Evolutionary conservation across 2,329 filamentous ascomycete genomes (phyloP), one percentile per base, ranked within the genome.

Genomic region (Exserohilum rostratum): DNA sequence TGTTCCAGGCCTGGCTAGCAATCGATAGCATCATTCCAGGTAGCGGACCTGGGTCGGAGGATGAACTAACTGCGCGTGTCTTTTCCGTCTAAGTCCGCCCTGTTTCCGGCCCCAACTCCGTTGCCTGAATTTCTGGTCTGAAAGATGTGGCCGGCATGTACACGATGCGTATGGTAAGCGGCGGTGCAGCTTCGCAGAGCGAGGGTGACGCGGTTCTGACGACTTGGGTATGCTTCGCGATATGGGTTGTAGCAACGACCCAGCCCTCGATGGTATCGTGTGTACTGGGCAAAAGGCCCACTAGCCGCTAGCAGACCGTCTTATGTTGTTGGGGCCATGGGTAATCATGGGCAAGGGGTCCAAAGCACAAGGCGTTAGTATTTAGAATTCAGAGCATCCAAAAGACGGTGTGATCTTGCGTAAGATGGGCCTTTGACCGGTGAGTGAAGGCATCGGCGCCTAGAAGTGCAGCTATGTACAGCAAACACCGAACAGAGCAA

Each of bases 361-460:
- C 17, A 30, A 27, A n/a, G 29, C 15, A 35, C 20, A 18, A 30
- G 7, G 11, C 12, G 20, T 15, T 17, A n/a, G 9, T 34, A 39
- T 33, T 13, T 18, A 15, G 1, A 29, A 20, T 20, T 20, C 6
- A 29, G 40, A 18, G 40, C n/a, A 44, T 38, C 5, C 27, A 12
- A 25, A n/a, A 40, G 30, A 45, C 7, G 20, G 51, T 39, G 51
- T 54, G 20, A 39, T 45, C 27, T 40, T 34, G 2, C 30, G 50
- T 49, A 31, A 53, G 45, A 53, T 25, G 50, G 31, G 27, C 11
- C 22, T n/a, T 7, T 44, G 39, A 45, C 51, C 46, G 51, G 47
- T 54, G 46, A 20, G 10, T 17, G 17, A 34, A 3, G 6, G 15
- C 46, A 34, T 13, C 17, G 29, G 35, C 30, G 22, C 29, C 50